phyloP scores from a whole-genome alignment of 1,139 yeast genomes.

The Debaryomyces fabryi region DNA sequence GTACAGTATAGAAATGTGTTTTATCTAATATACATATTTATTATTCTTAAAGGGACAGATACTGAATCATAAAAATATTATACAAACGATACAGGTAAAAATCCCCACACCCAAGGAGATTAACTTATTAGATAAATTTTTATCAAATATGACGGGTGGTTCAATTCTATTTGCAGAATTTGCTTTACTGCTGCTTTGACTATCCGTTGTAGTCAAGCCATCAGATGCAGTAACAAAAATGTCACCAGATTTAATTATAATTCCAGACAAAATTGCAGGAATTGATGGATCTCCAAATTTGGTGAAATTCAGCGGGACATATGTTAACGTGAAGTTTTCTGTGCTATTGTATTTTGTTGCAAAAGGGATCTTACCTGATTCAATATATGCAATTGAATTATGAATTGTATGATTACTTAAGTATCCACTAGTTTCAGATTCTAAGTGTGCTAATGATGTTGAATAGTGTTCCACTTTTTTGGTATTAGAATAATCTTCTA shows the following conservation, averaged over 20 bases:
- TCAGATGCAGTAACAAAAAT: slow-evolving; percentile 24
- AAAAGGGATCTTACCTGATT: slow-evolving; percentile 40
- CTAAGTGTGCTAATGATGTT: slow-evolving; percentile 3
- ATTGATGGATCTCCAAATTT: slow-evolving; percentile 24
- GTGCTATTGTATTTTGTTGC: slow-evolving; percentile 29
- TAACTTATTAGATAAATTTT: background rate
- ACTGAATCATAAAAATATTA: background rate
- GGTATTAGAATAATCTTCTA: slow-evolving; percentile 9
- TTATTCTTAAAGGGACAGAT: background rate
- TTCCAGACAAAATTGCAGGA: slow-evolving; percentile 41
- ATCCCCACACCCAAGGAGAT: background rate
- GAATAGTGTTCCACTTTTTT: background rate
- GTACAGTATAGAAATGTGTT: background rate
- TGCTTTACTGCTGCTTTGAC: background rate
- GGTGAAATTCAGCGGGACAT: slow-evolving; percentile 17
- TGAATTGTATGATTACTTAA: background rate
- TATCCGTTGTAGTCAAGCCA: background rate
- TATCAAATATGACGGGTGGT: slow-evolving; percentile 2
- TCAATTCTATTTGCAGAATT: slow-evolving; percentile 3
- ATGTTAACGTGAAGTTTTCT: slow-evolving; percentile 22
- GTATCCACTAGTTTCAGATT: background rate
- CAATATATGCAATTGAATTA: slow-evolving; percentile 30
- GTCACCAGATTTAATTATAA: slow-evolving; percentile 33
- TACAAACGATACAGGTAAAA: background rate
- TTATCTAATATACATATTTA: background rate